These are phyloP conservation scores for Neurospora discreta DNA, from an alignment of 495 filamentous ascomycete genomes.

Conservation along the genomic window DNA sequence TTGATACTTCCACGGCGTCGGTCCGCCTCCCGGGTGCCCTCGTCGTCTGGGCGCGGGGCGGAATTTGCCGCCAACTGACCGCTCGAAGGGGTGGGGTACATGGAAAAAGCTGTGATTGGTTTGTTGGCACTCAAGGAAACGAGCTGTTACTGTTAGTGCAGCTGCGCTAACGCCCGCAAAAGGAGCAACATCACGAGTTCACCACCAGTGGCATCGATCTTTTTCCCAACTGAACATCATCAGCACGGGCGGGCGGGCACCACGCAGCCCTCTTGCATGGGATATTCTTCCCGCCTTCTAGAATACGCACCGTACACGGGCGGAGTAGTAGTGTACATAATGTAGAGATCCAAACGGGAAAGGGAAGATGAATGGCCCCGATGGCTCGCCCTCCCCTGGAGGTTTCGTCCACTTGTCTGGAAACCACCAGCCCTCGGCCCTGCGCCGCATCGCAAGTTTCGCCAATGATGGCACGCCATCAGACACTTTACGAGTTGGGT, in stretches of 20 bases:
- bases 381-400: no score
- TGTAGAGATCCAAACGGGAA: neutral
- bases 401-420: neutral
- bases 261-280: neutral
- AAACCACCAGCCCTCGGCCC: neutral
- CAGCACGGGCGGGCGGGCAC: neutral
- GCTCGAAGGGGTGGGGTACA: neutral
- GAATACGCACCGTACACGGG: neutral
- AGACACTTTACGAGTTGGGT: neutral
- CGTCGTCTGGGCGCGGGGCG: neutral
- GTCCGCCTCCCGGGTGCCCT: neutral
- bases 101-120: neutral
- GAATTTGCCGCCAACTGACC: neutral
- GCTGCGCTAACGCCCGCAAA: neutral
- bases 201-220: neutral
- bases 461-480: neutral
- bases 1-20: neutral
- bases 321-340: neutral
- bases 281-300: neutral
- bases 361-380: neutral
- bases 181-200: neutral
- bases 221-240: neutral
- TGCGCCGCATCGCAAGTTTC: neutral
- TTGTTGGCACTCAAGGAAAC: neutral
- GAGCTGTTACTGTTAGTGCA: neutral